These are phyloP conservation scores for Oenanthe sinensis DNA, from an alignment of 129 eudicot genomes.

Conservation along the genomic window DNA sequence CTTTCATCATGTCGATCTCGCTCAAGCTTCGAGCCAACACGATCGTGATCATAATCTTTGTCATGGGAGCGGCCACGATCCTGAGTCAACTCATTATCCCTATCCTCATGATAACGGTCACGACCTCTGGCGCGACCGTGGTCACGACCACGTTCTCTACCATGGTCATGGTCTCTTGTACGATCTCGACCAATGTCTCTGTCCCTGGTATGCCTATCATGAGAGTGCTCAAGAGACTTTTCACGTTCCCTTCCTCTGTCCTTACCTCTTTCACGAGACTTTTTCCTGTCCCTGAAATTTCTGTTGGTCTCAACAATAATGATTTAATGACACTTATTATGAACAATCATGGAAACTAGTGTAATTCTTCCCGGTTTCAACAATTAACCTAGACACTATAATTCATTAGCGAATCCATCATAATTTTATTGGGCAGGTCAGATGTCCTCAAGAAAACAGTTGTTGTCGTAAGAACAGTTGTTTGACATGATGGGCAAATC, in stretches of 20 bases:
- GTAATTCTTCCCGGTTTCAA: background rate
- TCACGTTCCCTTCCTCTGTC: constrained; percentile 54
- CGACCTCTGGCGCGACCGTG: constrained; percentile 36
- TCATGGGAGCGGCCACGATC: constrained; percentile 51
- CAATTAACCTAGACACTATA: background rate
- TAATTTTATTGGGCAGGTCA: background rate
- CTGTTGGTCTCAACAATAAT: background rate
- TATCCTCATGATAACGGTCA: constrained; percentile 19
- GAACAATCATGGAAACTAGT: background rate
- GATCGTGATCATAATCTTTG: constrained; percentile 44
- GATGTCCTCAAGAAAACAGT: background rate
- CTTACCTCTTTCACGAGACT: constrained; percentile 72
- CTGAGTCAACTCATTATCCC: constrained; percentile 39
- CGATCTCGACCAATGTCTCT: constrained; percentile 32
- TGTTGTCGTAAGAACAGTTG: background rate
- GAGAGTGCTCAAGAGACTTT: constrained; percentile 66
- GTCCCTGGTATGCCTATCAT: constrained; percentile 56
- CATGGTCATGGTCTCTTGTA: constrained; percentile 27
- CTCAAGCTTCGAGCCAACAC: constrained; percentile 38
- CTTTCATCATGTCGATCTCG: constrained; percentile 34
- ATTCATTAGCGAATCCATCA: background rate
- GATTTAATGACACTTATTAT: background rate
- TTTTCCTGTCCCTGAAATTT: constrained; percentile 68
- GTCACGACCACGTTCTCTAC: constrained; percentile 35
- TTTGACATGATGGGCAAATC: background rate